Base-by-base conservation (phyloP, 805 yeast species). In the Lipomyces orientalis region DNA sequence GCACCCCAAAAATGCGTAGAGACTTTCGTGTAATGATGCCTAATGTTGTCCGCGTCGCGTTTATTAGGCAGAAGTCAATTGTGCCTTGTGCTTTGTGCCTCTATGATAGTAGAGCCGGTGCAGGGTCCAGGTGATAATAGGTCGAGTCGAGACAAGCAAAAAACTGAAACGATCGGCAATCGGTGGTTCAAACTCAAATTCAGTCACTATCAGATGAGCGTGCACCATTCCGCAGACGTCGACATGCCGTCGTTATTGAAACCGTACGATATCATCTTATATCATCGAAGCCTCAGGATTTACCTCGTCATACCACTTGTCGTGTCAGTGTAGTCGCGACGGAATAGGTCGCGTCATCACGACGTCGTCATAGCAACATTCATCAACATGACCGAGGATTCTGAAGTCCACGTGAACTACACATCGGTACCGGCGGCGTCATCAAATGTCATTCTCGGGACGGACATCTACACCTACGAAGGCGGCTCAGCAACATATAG, bases 391-490 rank as follows among this genome's bases (percentile, higher is more conserved):
- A n/a, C 10, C 19, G 19, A 16, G 49, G n/a, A 43, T n/a, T 43
- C 49, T 19, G 56, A 56, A 10, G 67, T 67, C 19, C 64, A 67
- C 25, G 66, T 64, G 19, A 58, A 54, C 34, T 67, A 58, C 55
- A 64, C 71, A 12, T 57, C 71, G 6, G 46, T 67, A 14, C 68
- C 68, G 9, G 64, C 64, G 6, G 46, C 65, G 31, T 46, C 60
- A 25, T 64, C 66, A 16, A 56, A 60, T 7, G 59, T 51, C 25
- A 49, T 66, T 39, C 61, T 67, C 22, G 71, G 66, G 4, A 64
- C 67, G n/a, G 71, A 67, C 34, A 67, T 67, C 54, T 67, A 67
- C 66, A 64, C 71, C 14, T 67, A 37, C 35, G 54, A 61, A 31
- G 14, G 59, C 2, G n/a, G 55, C n/a, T 22, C 54, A 58, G 52